Base-by-base conservation (phyloP, 2,329 filamentous ascomycete genomes). In the Epichloe coenophiala region DNA sequence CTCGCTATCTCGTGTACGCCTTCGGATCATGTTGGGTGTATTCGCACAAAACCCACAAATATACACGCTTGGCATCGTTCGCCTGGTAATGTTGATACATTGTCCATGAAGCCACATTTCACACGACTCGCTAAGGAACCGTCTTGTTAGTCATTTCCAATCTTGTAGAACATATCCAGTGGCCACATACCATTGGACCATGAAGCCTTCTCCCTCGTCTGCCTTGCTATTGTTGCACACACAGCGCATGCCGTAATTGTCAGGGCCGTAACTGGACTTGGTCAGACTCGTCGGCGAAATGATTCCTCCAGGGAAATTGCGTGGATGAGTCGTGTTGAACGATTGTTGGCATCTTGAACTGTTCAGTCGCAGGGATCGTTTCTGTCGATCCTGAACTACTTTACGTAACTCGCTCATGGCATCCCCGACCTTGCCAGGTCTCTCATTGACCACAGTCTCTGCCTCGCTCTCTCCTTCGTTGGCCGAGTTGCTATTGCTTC, bases 61-160 rank as follows among this genome's bases (percentile, higher is more conserved):
- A 57, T 83, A 84, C 5, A 83, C 76, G 12, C 71, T 70, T 5
- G 80, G 77, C 56, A 78, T 71, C n/a, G 71, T 73, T 51, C 74
- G 71, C 45, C 71, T 71, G 44, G 73, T 75, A 54, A 83, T 76
- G 54, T 79, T 78, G 57, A 82, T 71, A 60, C 80, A 84, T 51
- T 71, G 71, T n/a, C 76, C 78, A 60, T 84, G 80, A 33, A 83
- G 73, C 72, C 75, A 81, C 68, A 80, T 75, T 58, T 83, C 79
- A 60, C 80, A 84, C 23, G 77, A 79, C 65, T 82, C 75, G 58
- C 80, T 83, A 17, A 17, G 31, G 2, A 35, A 3, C 3, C 2
- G 15, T 15, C n/a, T n/a, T 15, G n/a, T 50, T 37, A 50, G 42
- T 19, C 40, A 31, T 38, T 17, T 6, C 31, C 12, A 21, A 17